Evolutionary conservation across 257 asterid genomes (phyloP).

Genomic region (Handroanthus guayacan): DNA sequence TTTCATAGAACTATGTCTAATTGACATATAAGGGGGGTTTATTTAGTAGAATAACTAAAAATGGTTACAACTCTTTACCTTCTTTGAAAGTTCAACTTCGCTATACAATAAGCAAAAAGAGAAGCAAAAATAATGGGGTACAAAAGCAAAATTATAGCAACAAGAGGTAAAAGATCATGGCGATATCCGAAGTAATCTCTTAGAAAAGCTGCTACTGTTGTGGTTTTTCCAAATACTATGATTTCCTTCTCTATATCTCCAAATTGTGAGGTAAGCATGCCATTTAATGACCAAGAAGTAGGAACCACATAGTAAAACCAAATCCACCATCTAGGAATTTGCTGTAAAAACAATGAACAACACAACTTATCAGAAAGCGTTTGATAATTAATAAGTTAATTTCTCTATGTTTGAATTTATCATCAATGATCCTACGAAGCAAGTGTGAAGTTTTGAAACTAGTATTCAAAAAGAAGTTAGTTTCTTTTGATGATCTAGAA

Average conservation of each 20-base stretch:
- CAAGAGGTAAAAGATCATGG: slow-evolving; percentile 43
- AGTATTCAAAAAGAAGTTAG: too few relatives aligned
- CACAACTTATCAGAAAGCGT: too few relatives aligned
- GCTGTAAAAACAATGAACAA: background rate
- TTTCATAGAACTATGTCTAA: too few relatives aligned
- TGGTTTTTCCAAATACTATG: background rate
- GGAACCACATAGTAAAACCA: slow-evolving; percentile 35
- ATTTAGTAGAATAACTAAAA: too few relatives aligned
- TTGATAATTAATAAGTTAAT: too few relatives aligned
- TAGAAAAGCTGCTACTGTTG: slow-evolving; percentile 30
- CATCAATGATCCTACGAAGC: too few relatives aligned
- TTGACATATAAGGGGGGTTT: too few relatives aligned
- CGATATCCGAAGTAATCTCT: slow-evolving; percentile 42
- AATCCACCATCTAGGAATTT: background rate
- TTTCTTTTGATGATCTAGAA: too few relatives aligned
- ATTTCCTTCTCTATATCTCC: slow-evolving; percentile 45
- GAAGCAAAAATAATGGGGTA: slow-evolving; percentile 44
- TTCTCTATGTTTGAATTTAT: too few relatives aligned
- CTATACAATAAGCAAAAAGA: slow-evolving; percentile 43
- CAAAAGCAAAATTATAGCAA: slow-evolving; percentile 40
- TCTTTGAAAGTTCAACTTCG: slow-evolving; percentile 50
- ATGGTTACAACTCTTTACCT: slow-evolving; percentile 29
- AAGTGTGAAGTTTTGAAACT: too few relatives aligned
- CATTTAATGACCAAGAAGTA: slow-evolving; percentile 52
- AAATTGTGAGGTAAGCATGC: slow-evolving; percentile 49